Base-by-base conservation (phyloP, 2,329 filamentous ascomycete genomes). In the Blastomyces emzantsi region DNA sequence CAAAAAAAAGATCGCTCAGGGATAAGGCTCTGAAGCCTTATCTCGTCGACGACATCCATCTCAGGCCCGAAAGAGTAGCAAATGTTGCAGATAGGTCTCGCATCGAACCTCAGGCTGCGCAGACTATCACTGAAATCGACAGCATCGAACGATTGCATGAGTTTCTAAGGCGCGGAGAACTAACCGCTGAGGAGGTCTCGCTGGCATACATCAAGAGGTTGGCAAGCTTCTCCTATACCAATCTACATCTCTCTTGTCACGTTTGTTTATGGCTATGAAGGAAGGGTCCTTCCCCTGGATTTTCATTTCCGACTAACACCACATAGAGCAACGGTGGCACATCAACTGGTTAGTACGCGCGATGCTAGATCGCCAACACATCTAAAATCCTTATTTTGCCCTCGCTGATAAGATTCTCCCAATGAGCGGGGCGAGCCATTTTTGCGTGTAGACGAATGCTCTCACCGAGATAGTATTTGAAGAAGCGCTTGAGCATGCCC, bases 401-500 rank as follows among this genome's bases (percentile, higher is more conserved):
- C 11, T n/a, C 55, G 55, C 36, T 51, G 49, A 33, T 62, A 57
- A 15, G 52, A 64, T 30, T 51, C 60, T 39, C 55, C 55, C 3
- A 43, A 58, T 36, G 36, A 58, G n/a, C 33, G n/a, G 51, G 49
- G 25, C 22, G 11, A 4, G 58, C 61, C 5, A 33, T 41, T 3
- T 41, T 3, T 41, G 55, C 11, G 0, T 41, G 22, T 59, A 62
- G 64, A 65, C 58, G 63, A 69, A 66, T 70, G 69, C 61, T 63
- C 70, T 71, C 28, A 70, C 69, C 19, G 71, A 73, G 64, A 66
- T 67, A 1, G 67, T 71, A 61, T 72, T 70, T 47, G 68, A 69
- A 41, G 57, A 67, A 15, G 71, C 69, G 13, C 61, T 73, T 25
- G 63, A 65, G n/a, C 61, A 67, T 56, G 71, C 71, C 43, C 66